Evolutionary conservation across 768 basidiomycete genomes (phyloP).

Genomic region (Russula emetica): DNA sequence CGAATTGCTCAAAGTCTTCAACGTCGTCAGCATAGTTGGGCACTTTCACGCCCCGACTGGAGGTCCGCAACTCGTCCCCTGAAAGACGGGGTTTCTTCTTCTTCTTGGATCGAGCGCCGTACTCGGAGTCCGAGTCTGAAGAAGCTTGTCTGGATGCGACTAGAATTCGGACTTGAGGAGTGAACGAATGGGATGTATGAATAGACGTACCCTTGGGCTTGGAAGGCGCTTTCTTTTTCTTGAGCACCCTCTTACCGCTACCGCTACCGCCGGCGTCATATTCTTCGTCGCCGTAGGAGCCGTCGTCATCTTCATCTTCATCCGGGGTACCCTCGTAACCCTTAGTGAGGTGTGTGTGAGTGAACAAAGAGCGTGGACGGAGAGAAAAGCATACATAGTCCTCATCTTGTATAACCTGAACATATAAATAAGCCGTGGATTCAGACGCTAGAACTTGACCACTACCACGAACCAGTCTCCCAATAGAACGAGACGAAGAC

Average conservation of each 20-base stretch:
- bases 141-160: conserved; percentile 47
- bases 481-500: conserved; percentile 37
- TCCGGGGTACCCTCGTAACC: conserved; percentile 52
- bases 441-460: conserved; percentile 15
- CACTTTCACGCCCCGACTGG: conserved; percentile 67
- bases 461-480: conserved; percentile 33
- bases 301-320: conserved; percentile 62
- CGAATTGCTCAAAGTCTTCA: conserved; percentile 70
- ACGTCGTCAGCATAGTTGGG: conserved; percentile 77
- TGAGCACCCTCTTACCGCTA: conserved; percentile 53
- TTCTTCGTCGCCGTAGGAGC: conserved; percentile 71
- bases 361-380: conserved; percentile 29
- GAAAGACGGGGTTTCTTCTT: conserved; percentile 62
- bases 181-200: conserved; percentile 15
- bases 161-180: conserved; percentile 32
- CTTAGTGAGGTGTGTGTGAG: conserved; percentile 36
- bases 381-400: conserved; percentile 48
- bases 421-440: conserved; percentile 21
- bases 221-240: conserved; percentile 62
- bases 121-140: conserved; percentile 84
- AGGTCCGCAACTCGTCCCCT: conserved; percentile 73
- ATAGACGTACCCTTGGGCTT: conserved; percentile 55
- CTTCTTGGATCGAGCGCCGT: conserved; percentile 81
- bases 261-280: conserved; percentile 40
- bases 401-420: conserved; percentile 36